Evolutionary conservation across 306 rosid species (phyloP).

Genomic region (Dryas octopetala): DNA sequence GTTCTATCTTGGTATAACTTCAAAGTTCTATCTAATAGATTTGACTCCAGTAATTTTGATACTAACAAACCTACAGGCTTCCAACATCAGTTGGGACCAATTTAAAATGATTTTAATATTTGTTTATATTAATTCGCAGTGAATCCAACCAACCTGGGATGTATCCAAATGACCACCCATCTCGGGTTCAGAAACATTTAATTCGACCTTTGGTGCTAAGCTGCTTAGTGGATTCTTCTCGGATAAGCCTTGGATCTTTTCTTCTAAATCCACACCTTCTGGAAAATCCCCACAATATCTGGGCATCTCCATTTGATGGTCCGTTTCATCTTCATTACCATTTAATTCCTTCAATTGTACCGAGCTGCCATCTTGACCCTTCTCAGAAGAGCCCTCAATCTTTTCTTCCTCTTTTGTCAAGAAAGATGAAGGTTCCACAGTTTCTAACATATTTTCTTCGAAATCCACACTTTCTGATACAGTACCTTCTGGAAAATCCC

Average conservation of each 20-base stretch:
- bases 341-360: background rate
- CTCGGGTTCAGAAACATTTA: slow-evolving; percentile 17
- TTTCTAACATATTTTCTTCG: background rate
- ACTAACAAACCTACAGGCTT: slow-evolving; percentile 9
- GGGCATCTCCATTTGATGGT: background rate
- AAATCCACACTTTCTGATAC: too few species aligned
- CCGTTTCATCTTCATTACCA: background rate
- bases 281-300: background rate
- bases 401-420: slow-evolving; percentile 3
- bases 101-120: background rate
- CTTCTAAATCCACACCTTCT: slow-evolving; percentile 8
- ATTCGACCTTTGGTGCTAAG: slow-evolving; percentile 16
- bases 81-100: background rate
- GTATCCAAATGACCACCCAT: slow-evolving; percentile 17
- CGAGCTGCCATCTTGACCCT: background rate
- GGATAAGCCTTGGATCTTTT: slow-evolving; percentile 10
- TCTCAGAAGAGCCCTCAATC: slow-evolving; percentile 13
- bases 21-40: too few species aligned
- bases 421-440: background rate
- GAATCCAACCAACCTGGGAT: slow-evolving; percentile 35
- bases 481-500: background rate
- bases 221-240: slow-evolving; percentile 18
- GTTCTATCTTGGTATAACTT: too few species aligned
- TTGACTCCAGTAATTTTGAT: background rate
- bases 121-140: slow-evolving; percentile 7